Evolutionary conservation across 2,329 filamentous ascomycete genomes (phyloP).

Genomic region (Stagonosporopsis chrysanthemi): DNA sequence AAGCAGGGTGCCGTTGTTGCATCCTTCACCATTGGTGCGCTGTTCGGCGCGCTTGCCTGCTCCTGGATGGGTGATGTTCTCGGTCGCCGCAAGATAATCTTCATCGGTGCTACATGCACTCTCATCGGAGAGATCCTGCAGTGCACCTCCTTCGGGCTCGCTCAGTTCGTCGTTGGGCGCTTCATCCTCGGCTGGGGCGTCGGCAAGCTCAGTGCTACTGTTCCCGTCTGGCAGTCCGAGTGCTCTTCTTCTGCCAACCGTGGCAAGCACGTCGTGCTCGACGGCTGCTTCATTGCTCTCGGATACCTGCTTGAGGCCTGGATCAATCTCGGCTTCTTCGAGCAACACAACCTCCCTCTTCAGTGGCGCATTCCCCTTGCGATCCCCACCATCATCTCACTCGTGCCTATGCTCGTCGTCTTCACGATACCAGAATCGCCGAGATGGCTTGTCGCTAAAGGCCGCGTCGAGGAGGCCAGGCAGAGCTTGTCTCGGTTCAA

Average conservation of each 20-base stretch:
- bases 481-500: constrained; percentile 51
- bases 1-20: constrained; percentile 56
- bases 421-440: constrained; percentile 77
- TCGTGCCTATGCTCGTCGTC: constrained; percentile 63
- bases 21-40: constrained; percentile 56
- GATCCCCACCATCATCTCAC: constrained; percentile 64
- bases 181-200: constrained; percentile 56
- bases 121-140: constrained; percentile 56
- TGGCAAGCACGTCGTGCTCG: constrained; percentile 52
- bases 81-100: constrained; percentile 56
- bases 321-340: constrained; percentile 64
- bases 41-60: constrained; percentile 57
- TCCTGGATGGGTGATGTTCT: constrained; percentile 56
- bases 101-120: constrained; percentile 51
- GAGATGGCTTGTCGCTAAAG: constrained; percentile 71
- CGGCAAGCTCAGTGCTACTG: constrained; percentile 54
- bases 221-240: constrained; percentile 58
- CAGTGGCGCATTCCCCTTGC: constrained; percentile 74
- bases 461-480: constrained; percentile 70
- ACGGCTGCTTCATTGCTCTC: constrained; percentile 57
- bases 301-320: constrained; percentile 58
- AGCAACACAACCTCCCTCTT: constrained; percentile 64
- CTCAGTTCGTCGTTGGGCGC: constrained; percentile 57
- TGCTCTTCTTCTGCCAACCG: constrained; percentile 50
- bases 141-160: constrained; percentile 55